These are phyloP conservation scores for Fusarium incarnatum DNA, from an alignment of 2,329 filamentous ascomycete genomes.

Conservation along the genomic window DNA sequence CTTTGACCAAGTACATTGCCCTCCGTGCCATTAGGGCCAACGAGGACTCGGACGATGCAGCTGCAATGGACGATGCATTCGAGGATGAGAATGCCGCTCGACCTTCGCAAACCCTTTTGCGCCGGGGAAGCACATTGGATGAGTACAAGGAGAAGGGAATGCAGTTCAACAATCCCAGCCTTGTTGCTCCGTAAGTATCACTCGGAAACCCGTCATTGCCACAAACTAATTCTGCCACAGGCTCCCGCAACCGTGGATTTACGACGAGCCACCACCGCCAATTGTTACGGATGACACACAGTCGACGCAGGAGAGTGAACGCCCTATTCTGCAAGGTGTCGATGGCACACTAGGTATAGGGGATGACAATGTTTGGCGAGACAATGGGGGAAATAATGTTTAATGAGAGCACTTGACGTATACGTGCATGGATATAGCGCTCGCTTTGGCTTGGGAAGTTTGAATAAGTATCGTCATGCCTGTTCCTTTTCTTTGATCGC, in stretches of 20 bases:
- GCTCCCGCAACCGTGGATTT: slow-evolving; percentile 78
- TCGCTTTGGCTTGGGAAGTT: slow-evolving; percentile 13
- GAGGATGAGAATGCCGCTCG: slow-evolving; percentile 55
- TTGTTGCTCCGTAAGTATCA: slow-evolving; percentile 71
- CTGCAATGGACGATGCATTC: slow-evolving; percentile 53
- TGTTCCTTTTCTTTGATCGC: background rate
- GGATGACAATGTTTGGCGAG: slow-evolving; percentile 55
- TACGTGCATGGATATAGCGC: slow-evolving; percentile 23
- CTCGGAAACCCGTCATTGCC: background rate
- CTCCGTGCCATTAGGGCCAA: slow-evolving; percentile 80
- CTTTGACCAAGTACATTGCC: slow-evolving; percentile 92
- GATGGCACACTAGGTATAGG: slow-evolving; percentile 55
- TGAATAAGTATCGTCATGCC: background rate
- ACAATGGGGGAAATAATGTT: slow-evolving; percentile 42
- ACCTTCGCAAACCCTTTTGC: slow-evolving; percentile 56
- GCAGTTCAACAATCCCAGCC: slow-evolving; percentile 80
- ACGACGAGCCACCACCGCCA: slow-evolving; percentile 64
- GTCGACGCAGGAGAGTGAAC: slow-evolving; percentile 41
- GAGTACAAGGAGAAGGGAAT: slow-evolving; percentile 77
- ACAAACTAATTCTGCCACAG: slow-evolving; percentile 53
- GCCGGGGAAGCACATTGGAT: slow-evolving; percentile 74
- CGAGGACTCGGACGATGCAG: slow-evolving; percentile 57
- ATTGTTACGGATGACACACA: slow-evolving; percentile 45
- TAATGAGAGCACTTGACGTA: slow-evolving; percentile 23
- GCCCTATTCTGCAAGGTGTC: slow-evolving; percentile 50